Conservation (phyloP, 306 rosid species). For the Quercus berberidifolia region DNA sequence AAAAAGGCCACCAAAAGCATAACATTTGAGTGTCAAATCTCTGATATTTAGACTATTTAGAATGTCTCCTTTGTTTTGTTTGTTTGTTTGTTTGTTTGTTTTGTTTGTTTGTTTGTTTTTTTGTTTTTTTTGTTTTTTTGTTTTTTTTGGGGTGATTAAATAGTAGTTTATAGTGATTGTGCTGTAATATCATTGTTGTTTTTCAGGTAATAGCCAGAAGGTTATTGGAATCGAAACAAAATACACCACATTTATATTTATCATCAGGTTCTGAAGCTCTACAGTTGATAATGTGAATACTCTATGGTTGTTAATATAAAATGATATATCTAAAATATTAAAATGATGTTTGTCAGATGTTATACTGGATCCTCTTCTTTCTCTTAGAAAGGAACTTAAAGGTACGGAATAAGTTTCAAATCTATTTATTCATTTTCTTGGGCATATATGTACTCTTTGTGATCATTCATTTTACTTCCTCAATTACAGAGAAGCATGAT, state of each 20-base stretch:
- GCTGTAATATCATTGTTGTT: slow-evolving; percentile 17
- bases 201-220: slow-evolving; percentile 90
- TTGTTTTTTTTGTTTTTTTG: not conserved
- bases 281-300: slow-evolving; percentile 11
- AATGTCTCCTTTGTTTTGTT: not conserved
- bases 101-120: too few species aligned
- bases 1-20: not conserved
- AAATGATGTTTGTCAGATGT: slow-evolving; percentile 57
- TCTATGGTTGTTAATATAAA: slow-evolving; percentile 6
- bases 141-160: not conserved
- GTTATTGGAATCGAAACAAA: slow-evolving; percentile 84
- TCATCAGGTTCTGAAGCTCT: slow-evolving; percentile 64
- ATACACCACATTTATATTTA: slow-evolving; percentile 83
- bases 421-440: slow-evolving; percentile 12
- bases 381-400: slow-evolving; percentile 84
- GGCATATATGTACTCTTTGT: slow-evolving; percentile 9
- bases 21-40: not conserved
- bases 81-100: too few species aligned
- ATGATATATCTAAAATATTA: slow-evolving; percentile 25
- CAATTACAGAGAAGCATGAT: slow-evolving; percentile 71
- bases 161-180: not conserved
- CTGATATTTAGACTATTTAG: not conserved
- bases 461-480: slow-evolving; percentile 26
- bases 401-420: slow-evolving; percentile 42
- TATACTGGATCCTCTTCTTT: slow-evolving; percentile 83